Base-by-base conservation (phyloP, 805 yeast species). In the Candida michaelii region DNA sequence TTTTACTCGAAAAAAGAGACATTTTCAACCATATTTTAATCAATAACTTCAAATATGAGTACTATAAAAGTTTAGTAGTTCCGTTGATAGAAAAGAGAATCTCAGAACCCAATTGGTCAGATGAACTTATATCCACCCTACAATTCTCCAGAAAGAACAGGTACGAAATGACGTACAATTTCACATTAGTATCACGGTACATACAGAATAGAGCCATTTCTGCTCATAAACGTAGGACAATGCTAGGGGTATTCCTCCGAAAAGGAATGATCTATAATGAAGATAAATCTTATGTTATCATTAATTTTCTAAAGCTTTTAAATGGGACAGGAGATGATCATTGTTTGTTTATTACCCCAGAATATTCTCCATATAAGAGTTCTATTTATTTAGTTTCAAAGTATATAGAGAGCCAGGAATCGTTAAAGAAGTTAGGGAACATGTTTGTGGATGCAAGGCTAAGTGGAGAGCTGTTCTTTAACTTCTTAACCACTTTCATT, bases 11-110 rank as follows among this genome's bases (percentile, higher is more conserved):
- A 3, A 43, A 53, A 21, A 55, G 56, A 43, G 56, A 55, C 25
- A 43, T 40, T 3, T 42, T 66, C 29, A 47, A 56, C 13, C 63
- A 63, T 35, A 38, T 54, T n/a, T 43, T 62, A 43, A 58, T 65
- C 40, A 65, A 65, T 39, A 48, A 53, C 7, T 52, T 55, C 27
- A 55, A 54, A 24, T 63, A 52, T 44, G 40, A 45, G 8, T 30
- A 54, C 5, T 66, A 65, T 44, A 46, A 42, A 32, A 24, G 27
- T 6, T 17, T 48, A 12, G 47, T 62, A 12, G 36, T 37, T 9
- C 62, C 64, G 5, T 31, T 58, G n/a, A 46, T 47, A 29, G 30
- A 18, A 4, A 39, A 24, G 18, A 12, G 23, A 16, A 25, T 29
- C 3, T 6, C 18, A 9, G 18, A 21, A 9, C n/a, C 29, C 3